A percentile compares a stretch with the other conserved stretches of the same genome.
phyloP scores from a whole-genome alignment of 306 rosid genomes.

The Corylus avellana region DNA sequence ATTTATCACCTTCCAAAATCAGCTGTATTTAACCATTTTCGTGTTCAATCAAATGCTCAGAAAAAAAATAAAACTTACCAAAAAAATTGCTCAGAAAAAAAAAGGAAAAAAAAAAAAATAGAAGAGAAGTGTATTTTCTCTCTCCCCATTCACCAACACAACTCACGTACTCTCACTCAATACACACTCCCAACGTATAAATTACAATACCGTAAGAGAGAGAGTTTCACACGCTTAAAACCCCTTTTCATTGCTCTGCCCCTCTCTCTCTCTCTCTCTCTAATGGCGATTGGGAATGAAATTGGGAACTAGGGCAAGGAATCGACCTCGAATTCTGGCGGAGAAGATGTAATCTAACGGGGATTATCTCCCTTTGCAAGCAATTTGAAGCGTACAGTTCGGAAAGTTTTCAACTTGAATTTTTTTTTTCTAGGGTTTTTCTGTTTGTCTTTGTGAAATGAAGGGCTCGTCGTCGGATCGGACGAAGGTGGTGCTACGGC shows the following conservation, averaged over 20 bases:
- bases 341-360: slow-evolving; percentile 39
- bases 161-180: too few relatives aligned
- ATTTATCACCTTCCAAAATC: too few relatives aligned
- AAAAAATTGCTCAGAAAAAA: too few relatives aligned
- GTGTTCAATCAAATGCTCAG: too few relatives aligned
- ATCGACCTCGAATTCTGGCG: slow-evolving; percentile 2
- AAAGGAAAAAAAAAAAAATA: too few relatives aligned
- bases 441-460: slow-evolving; percentile 28
- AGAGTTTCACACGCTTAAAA: neutral
- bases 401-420: neutral
- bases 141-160: too few relatives aligned
- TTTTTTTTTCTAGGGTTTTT: slow-evolving; percentile 37
- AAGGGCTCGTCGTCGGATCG: slow-evolving; percentile 61
- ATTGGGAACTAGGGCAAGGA: slow-evolving; percentile 42
- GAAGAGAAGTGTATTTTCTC: too few relatives aligned
- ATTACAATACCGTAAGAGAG: too few relatives aligned
- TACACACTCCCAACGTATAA: too few relatives aligned
- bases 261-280: neutral
- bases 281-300: slow-evolving; percentile 43
- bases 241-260: neutral
- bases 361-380: neutral
- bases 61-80: too few relatives aligned
- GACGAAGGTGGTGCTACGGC: slow-evolving; percentile 76
- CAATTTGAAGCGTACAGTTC: neutral
- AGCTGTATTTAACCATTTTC: too few relatives aligned